Conservation (phyloP, 345 rosid genomes). For the Eucalyptus curtisii region DNA sequence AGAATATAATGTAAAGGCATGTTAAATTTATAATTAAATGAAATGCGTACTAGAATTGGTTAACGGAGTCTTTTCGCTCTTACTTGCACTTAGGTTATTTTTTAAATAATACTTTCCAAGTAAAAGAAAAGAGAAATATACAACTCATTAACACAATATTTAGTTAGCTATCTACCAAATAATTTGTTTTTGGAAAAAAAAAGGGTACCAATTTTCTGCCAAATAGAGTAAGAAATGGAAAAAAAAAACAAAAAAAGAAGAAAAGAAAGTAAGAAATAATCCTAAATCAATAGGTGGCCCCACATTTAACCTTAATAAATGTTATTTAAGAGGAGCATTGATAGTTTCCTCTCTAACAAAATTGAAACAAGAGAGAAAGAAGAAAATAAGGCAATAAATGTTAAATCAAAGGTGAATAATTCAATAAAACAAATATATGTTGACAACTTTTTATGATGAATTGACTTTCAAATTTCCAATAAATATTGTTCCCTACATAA, state of each 20-base stretch:
- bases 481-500: not conserved
- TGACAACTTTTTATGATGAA: not conserved
- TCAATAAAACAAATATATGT: no score
- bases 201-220: no score
- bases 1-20: no score
- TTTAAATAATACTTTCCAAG: not conserved
- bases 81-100: not conserved
- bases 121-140: not conserved
- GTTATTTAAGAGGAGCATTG: not conserved
- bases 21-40: no score
- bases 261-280: not conserved
- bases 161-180: not conserved
- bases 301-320: not conserved
- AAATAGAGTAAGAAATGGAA: no score
- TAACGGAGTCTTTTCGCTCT: not conserved
- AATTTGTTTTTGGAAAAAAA: no score
- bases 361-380: not conserved
- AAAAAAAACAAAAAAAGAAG: no score
- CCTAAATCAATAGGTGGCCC: not conserved
- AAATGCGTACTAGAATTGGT: fast-evolving
- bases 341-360: not conserved
- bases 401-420: not conserved
- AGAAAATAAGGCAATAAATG: not conserved
- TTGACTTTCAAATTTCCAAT: not conserved
- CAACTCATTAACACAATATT: not conserved